These are phyloP conservation scores for Obba rivulosa DNA, from an alignment of 768 basidiomycete species.

Conservation along the genomic window DNA sequence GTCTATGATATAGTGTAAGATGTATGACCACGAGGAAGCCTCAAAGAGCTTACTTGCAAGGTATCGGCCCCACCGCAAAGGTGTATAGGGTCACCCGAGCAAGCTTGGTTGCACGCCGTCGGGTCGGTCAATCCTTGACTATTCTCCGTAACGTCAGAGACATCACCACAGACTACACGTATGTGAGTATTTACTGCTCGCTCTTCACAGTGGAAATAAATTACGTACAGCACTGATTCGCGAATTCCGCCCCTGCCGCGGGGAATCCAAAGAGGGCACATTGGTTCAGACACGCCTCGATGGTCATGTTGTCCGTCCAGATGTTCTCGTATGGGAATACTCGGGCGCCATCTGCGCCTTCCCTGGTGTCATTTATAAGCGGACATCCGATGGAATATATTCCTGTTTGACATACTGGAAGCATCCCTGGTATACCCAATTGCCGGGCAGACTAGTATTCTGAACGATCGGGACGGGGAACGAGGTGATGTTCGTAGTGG, in stretches of 20 bases:
- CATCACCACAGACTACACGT: conserved; percentile 63
- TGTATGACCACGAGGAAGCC: neutral
- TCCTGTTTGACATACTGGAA: conserved; percentile 40
- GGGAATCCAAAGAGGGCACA: conserved; percentile 70
- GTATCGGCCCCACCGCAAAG: conserved; percentile 58
- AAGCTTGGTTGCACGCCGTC: conserved; percentile 42
- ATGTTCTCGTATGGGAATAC: conserved; percentile 60
- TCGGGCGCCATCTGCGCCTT: conserved; percentile 33
- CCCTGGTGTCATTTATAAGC: conserved; percentile 31
- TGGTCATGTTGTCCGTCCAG: conserved; percentile 57
- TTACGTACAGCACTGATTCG: conserved; percentile 67
- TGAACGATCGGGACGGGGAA: conserved; percentile 55
- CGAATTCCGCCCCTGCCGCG: conserved; percentile 66
- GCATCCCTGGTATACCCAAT: conserved; percentile 65
- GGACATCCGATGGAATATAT: neutral
- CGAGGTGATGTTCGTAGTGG: conserved; percentile 42
- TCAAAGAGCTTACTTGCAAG: conserved; percentile 44
- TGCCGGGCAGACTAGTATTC: conserved; percentile 53
- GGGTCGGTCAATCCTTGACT: conserved; percentile 28
- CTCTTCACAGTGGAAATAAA: no score
- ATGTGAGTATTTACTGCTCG: neutral
- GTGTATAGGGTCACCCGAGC: conserved; percentile 66
- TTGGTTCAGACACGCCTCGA: conserved; percentile 57
- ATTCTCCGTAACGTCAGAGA: conserved; percentile 40
- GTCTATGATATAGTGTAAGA: conserved; percentile 8